Evolutionary conservation across 768 basidiomycete species (phyloP).

Genomic region (Erythrobasidium yunnanense): DNA sequence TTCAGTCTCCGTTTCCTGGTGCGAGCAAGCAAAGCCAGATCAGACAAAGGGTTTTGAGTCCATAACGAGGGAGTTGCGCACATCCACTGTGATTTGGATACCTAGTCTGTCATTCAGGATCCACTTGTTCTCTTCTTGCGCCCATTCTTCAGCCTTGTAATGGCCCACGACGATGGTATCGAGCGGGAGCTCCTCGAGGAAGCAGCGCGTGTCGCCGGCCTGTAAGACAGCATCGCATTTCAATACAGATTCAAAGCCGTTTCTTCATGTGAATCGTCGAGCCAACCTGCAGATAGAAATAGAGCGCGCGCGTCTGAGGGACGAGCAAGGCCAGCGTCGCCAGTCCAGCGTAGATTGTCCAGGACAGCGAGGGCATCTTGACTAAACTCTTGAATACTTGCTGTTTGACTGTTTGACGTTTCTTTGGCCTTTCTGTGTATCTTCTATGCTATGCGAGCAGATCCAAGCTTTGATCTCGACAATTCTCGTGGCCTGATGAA

Average conservation of each 20-base stretch:
- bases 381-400: no score
- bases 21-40: not conserved
- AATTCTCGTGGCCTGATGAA: no score
- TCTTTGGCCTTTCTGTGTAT: no score
- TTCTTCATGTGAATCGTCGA: not conserved
- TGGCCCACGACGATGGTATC: constrained; percentile 94
- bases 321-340: not conserved
- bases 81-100: constrained; percentile 81
- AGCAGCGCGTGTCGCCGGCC: constrained; percentile 82
- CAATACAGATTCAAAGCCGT: not conserved
- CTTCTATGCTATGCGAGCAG: no score
- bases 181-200: constrained; percentile 87
- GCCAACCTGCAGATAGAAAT: constrained; percentile 74
- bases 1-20: constrained; percentile 71
- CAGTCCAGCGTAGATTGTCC: not conserved
- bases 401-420: no score
- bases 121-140: constrained; percentile 60
- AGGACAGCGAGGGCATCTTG: no score
- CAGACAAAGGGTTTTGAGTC: not conserved
- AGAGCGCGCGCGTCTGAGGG: constrained; percentile 52
- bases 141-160: constrained; percentile 87
- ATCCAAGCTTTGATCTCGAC: no score
- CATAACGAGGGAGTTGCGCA: constrained; percentile 42
- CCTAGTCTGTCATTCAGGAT: constrained; percentile 63
- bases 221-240: not conserved